Evolutionary conservation across 1,139 yeast genomes (phyloP).

Genomic region (Taphrina deformans): DNA sequence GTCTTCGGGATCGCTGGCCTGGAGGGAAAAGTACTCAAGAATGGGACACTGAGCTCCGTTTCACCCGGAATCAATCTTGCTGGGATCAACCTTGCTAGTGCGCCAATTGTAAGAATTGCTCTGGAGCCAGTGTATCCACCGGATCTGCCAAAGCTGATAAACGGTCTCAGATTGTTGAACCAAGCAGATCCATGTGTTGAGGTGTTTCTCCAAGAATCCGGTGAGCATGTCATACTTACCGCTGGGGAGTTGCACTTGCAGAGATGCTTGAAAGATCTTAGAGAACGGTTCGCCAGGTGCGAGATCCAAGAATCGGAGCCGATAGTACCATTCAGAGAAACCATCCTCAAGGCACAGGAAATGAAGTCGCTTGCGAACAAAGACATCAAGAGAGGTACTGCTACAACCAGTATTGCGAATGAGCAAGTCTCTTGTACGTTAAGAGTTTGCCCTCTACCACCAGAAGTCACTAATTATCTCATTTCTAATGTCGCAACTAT

Average conservation of each 20-base stretch:
- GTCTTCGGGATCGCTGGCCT: slow-evolving; percentile 93
- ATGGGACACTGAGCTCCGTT: slow-evolving; percentile 69
- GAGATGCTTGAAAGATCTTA: slow-evolving; percentile 81
- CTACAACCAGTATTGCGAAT: slow-evolving; percentile 41
- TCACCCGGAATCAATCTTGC: slow-evolving; percentile 65
- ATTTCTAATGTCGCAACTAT: slow-evolving; percentile 52
- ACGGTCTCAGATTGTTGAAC: slow-evolving; percentile 74
- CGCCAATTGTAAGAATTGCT: slow-evolving; percentile 92
- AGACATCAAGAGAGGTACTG: slow-evolving; percentile 51
- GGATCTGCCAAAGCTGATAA: slow-evolving; percentile 70
- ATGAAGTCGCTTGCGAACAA: slow-evolving; percentile 47
- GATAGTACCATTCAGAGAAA: slow-evolving; percentile 91
- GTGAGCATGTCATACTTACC: slow-evolving; percentile 86
- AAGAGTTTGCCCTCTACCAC: slow-evolving; percentile 61
- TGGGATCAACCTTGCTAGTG: slow-evolving; percentile 62
- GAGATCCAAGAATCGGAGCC: slow-evolving; percentile 88
- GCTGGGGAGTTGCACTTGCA: slow-evolving; percentile 97
- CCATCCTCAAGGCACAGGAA: slow-evolving; percentile 57
- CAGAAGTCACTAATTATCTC: slow-evolving; percentile 54
- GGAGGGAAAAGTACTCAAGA: slow-evolving; percentile 76
- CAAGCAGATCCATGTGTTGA: slow-evolving; percentile 93
- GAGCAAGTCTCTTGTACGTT: slow-evolving; percentile 49
- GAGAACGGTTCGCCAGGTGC: slow-evolving; percentile 88
- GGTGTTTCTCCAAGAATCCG: slow-evolving; percentile 79
- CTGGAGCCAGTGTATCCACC: slow-evolving; percentile 88